Evolutionary conservation across 2,329 filamentous ascomycete genomes (phyloP), one percentile per base, ranked within the genome.

Genomic region (Colletotrichum endophyticum): DNA sequence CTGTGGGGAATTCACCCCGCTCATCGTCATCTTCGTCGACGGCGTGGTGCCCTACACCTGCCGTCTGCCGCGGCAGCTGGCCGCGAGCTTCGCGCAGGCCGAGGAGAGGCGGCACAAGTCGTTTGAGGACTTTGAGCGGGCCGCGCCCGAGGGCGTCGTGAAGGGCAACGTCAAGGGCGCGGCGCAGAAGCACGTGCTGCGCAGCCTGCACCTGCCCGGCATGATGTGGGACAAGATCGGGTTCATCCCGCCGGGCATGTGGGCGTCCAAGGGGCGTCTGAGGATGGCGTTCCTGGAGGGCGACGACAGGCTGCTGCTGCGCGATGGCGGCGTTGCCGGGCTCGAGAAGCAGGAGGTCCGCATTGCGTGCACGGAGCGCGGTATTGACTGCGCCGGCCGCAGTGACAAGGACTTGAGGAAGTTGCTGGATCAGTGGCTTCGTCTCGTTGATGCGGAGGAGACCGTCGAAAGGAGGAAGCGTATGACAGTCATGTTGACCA

Each of bases 1-100:
- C 19, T 95, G 94, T 82, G 96, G 96, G 30, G 96, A 99, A 85
- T 94, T 98, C 85, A 95, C 96, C 2, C 95, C 96, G 0, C 82
- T 99, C 8, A 85, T 98, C 8, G 94, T 98, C 2, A 87, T 96
- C 8, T 90, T 92, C 36, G 86, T 98, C 30, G 92, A 93, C 25
- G 87, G 87, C 49, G 87, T 95, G 27, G 94, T 98, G 30, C 96
- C 96, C 0, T 92, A 92, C 80, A 94, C 95, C 0, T 98, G 96
- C 84, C 91, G 95, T 13, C 94, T 98, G 75, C 96, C 96, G 0
- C 87, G 86, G 53, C 96, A 98, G 86, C 87, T 95, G 8, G 86
- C 89, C 11, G 85, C 88, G 44, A 89, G 92, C 53, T 85, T 92
- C 75, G 85, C 91, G 68, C 88, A 89, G 78, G 85, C 88, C 2